Base-by-base conservation (phyloP, 2,329 filamentous ascomycete species). In the Didymella exigua region DNA sequence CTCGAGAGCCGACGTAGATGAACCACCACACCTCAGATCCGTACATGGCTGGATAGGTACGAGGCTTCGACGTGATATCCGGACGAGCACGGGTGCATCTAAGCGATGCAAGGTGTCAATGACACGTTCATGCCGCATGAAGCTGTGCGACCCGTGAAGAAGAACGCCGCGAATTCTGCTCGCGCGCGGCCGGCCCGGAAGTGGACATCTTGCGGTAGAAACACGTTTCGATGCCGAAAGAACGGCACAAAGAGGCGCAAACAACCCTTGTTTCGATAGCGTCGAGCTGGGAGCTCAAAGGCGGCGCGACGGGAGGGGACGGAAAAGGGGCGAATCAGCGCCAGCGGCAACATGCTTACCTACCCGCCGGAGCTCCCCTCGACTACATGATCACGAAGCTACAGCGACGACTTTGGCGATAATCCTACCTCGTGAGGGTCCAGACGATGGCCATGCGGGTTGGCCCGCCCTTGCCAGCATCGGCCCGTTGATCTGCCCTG, bases 361-460 rank as follows among this genome's bases (percentile, higher is more conserved):
- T n/a, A n/a, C 43, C 40, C 48, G 23, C 37, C 46, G 40, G 21
- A 36, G 30, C 26, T 47, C 27, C 33, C 26, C 13, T 38, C 16
- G 30, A 38, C 26, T 48, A 47, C 54, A 48, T 51, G 23, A 29
- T 48, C 30, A 19, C 18, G 16, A 52, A 56, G 26, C 38, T 50
- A 18, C 19, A 43, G 13, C 9, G 19, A 48, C 10, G 27, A 26
- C 10, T 38, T 49, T 19, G 41, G 31, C 37, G 44, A 41, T 23
- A 36, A 38, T 27, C 41, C 26, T 41, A 30, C 48, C 36, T 42
- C 41, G 50, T 52, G 54, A 52, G 49, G 57, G 53, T 56, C 58
- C 48, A 60, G 58, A 51, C 41, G 36, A 52, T 41, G 55, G 53
- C 58, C 55, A 60, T 55, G 16, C 29, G 23, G 24, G 31, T 26